Conservation (phyloP, 352 stramenopile genomes). For the Globisporangium perplexum region DNA sequence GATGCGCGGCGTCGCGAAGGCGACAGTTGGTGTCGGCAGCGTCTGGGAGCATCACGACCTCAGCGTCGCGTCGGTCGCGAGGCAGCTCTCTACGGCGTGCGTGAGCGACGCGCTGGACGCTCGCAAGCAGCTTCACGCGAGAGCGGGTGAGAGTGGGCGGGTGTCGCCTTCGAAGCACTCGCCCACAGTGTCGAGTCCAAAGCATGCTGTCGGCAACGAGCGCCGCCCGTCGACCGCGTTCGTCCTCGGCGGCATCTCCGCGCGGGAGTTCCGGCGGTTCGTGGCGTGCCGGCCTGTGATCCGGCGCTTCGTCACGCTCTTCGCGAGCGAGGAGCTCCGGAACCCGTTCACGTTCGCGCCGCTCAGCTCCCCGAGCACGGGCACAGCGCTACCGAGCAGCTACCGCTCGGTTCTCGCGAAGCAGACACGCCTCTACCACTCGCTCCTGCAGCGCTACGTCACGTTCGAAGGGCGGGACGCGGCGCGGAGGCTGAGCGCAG, state of each 20-base stretch:
- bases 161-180: slow-evolving; percentile 1
- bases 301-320: slow-evolving; percentile 46
- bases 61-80: slow-evolving; percentile 13
- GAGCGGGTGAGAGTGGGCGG: background rate
- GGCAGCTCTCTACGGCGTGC: slow-evolving; percentile 15
- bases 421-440: slow-evolving; percentile 41
- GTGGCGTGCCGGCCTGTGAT: slow-evolving; percentile 26
- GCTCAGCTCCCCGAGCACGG: slow-evolving; percentile 12
- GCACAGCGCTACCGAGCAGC: slow-evolving; percentile 2
- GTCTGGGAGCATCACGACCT: slow-evolving; percentile 34
- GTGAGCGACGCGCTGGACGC: slow-evolving; percentile 9
- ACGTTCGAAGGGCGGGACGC: slow-evolving; percentile 41
- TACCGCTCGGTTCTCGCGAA: slow-evolving; percentile 12
- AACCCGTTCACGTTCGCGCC: slow-evolving; percentile 53
- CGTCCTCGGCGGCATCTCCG: slow-evolving; percentile 8
- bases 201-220: no score
- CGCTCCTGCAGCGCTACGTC: slow-evolving; percentile 36
- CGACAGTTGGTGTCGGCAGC: slow-evolving; percentile 34
- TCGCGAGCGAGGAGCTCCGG: slow-evolving; percentile 50
- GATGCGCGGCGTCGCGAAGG: slow-evolving; percentile 46
- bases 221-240: no score
- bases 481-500: slow-evolving; percentile 27
- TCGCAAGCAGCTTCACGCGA: background rate
- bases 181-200: slow-evolving; percentile 1
- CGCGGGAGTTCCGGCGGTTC: slow-evolving; percentile 27